Evolutionary conservation across 495 filamentous ascomycete genomes (phyloP).

Genomic region (Glonium stellatum): DNA sequence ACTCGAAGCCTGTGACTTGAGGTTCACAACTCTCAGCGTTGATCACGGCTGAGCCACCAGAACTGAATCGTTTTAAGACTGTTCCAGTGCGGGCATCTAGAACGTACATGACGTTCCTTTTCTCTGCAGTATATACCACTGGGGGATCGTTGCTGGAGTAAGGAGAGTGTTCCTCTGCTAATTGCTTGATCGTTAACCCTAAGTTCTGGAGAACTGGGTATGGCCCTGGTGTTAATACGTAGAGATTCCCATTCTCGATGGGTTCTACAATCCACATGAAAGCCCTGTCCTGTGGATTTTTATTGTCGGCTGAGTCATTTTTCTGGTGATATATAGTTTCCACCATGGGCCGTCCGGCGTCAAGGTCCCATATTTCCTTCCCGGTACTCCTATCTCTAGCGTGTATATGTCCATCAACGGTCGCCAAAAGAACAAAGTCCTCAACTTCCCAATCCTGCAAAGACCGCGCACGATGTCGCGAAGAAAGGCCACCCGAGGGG

Average conservation of each 20-base stretch:
- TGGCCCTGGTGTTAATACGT: slow-evolving; percentile 66
- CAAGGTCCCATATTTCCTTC: slow-evolving; percentile 71
- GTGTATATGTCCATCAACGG: slow-evolving; percentile 93
- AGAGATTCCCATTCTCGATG: slow-evolving; percentile 78
- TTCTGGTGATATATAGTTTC: slow-evolving; percentile 76
- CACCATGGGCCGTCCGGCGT: slow-evolving; percentile 77
- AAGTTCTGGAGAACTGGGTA: slow-evolving; percentile 56
- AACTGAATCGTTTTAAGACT: slow-evolving; percentile 60
- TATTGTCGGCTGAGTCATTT: slow-evolving; percentile 53
- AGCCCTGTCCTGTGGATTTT: slow-evolving; percentile 58
- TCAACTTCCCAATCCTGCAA: slow-evolving; percentile 99
- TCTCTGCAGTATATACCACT: slow-evolving; percentile 72
- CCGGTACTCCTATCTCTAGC: slow-evolving; percentile 86
- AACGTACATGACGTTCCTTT: slow-evolving; percentile 73
- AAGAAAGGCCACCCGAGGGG: slow-evolving; percentile 61
- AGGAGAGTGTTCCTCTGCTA: slow-evolving; percentile 62
- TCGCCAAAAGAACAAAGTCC: slow-evolving; percentile 99
- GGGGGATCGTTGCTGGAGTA: slow-evolving; percentile 60
- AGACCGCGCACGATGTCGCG: slow-evolving; percentile 83
- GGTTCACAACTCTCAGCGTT: slow-evolving; percentile 48
- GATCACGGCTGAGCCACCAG: slow-evolving; percentile 47
- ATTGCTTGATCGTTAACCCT: slow-evolving; percentile 68
- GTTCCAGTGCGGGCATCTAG: slow-evolving; percentile 78
- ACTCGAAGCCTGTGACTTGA: slow-evolving; percentile 50
- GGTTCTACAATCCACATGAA: slow-evolving; percentile 97